Conservation (phyloP, 768 basidiomycete genomes). For the Trametopsis cervina region DNA sequence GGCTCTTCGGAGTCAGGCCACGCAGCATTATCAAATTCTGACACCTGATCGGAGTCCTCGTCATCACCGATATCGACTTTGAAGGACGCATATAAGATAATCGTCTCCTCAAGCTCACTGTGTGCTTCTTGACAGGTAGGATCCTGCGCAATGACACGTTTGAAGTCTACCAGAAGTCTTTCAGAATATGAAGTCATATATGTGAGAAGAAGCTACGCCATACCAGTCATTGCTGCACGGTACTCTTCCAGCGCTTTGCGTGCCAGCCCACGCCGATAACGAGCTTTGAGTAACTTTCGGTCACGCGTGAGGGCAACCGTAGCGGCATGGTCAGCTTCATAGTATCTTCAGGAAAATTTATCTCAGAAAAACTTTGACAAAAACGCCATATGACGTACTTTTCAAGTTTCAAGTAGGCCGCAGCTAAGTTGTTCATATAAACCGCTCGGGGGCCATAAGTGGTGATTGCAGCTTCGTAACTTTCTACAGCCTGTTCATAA, state of each 20-base stretch:
- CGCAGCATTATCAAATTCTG: not conserved
- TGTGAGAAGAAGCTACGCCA: not conserved
- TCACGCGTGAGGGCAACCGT: slow-evolving; percentile 23
- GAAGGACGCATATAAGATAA: not conserved
- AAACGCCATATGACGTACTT: slow-evolving; percentile 11
- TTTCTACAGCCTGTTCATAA: slow-evolving; percentile 31
- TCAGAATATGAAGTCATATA: too few species aligned
- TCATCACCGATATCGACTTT: slow-evolving; percentile 1
- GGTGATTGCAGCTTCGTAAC: slow-evolving; percentile 33
- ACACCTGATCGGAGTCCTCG: slow-evolving; percentile 13
- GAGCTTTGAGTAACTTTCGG: slow-evolving; percentile 27
- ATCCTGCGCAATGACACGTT: slow-evolving; percentile 20
- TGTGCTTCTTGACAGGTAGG: slow-evolving; percentile 18
- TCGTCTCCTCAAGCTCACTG: slow-evolving; percentile 14
- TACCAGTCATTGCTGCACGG: slow-evolving; percentile 21
- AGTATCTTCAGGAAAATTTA: slow-evolving; percentile 15
- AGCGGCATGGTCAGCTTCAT: slow-evolving; percentile 25
- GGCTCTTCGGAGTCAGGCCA: slow-evolving; percentile 20
- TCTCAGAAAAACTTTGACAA: not conserved
- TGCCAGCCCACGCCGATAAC: slow-evolving; percentile 29
- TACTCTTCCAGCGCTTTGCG: slow-evolving; percentile 22
- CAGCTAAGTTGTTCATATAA: slow-evolving; percentile 36
- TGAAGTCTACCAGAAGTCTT: slow-evolving; percentile 27
- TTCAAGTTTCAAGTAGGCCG: slow-evolving; percentile 35
- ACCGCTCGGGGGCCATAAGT: slow-evolving; percentile 32